Evolutionary conservation across 2,329 filamentous ascomycete genomes (phyloP).

Genomic region (Myotisia sp.): DNA sequence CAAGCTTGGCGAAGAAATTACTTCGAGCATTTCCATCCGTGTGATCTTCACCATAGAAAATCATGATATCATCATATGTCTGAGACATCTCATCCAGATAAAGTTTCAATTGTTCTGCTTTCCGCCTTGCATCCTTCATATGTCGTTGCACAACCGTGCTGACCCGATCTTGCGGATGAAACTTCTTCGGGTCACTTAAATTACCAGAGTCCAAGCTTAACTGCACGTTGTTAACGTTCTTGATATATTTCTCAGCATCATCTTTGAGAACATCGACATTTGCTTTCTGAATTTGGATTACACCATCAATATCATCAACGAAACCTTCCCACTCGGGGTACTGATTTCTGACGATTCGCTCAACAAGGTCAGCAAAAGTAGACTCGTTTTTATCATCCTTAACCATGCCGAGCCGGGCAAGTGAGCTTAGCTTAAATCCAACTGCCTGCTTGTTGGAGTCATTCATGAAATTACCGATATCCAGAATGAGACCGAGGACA

Average conservation of each 20-base stretch:
- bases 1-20: constrained; percentile 91
- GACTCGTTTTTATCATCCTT: constrained; percentile 99
- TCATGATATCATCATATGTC: constrained; percentile 88
- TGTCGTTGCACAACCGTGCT: constrained; percentile 76
- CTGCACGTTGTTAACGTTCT: constrained; percentile 89
- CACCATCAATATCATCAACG: constrained; percentile 65
- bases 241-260: constrained; percentile 84
- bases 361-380: constrained; percentile 86
- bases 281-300: constrained; percentile 70
- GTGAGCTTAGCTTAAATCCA: constrained; percentile 93
- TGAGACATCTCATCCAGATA: constrained; percentile 87
- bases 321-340: constrained; percentile 94
- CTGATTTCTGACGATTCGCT: constrained; percentile 89
- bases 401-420: constrained; percentile 86
- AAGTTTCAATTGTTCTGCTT: constrained; percentile 87
- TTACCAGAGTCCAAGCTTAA: constrained; percentile 84
- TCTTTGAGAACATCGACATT: constrained; percentile 82
- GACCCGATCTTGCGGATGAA: constrained; percentile 93
- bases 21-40: constrained; percentile 81
- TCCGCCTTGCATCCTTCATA: constrained; percentile 93
- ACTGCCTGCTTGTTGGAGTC: constrained; percentile 96
- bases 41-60: constrained; percentile 89
- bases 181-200: constrained; percentile 89
- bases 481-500: constrained; percentile 84
- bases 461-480: constrained; percentile 99